Conservation (phyloP, 768 basidiomycete species). For the Rhodocollybia butyracea region DNA sequence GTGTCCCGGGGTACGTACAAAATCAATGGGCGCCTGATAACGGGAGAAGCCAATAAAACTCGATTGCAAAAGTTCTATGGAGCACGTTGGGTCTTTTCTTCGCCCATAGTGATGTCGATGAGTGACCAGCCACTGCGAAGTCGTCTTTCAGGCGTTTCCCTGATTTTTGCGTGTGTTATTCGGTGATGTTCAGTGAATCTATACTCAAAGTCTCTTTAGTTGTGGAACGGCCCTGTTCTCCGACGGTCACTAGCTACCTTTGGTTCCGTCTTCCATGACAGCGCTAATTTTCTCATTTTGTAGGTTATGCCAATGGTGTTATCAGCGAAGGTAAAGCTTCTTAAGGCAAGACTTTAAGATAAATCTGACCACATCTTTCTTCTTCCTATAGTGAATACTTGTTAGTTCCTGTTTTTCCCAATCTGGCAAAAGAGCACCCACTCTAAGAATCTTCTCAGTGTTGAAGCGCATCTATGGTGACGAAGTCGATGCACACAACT, state of each 20-base stretch:
- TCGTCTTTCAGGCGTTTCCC: constrained; percentile 50
- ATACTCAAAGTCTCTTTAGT: constrained; percentile 30
- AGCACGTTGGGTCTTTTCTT: not conserved
- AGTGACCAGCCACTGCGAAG: not conserved
- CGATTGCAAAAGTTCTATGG: not conserved
- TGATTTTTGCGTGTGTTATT: constrained; percentile 76
- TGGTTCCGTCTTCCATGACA: not conserved
- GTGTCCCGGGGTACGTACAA: too few relatives aligned
- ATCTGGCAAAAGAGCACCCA: constrained; percentile 3
- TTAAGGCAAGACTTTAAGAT: not conserved
- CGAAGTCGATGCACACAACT: constrained; percentile 50
- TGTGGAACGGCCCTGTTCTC: constrained; percentile 89
- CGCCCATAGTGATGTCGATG: not conserved
- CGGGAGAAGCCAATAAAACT: too few relatives aligned
- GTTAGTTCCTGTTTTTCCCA: constrained; percentile 33
- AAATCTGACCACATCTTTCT: not conserved
- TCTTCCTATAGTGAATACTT: constrained; percentile 54
- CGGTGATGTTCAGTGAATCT: not conserved
- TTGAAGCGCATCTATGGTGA: constrained; percentile 68
- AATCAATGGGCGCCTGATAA: too few relatives aligned
- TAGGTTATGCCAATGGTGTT: constrained; percentile 79
- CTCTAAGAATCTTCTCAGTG: constrained; percentile 36
- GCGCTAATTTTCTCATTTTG: not conserved
- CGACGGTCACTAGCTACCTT: constrained; percentile 58
- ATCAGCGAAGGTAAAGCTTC: constrained; percentile 68